Conservation (phyloP, 768 basidiomycete genomes). For the Pleurotus salmoneostramineus region DNA sequence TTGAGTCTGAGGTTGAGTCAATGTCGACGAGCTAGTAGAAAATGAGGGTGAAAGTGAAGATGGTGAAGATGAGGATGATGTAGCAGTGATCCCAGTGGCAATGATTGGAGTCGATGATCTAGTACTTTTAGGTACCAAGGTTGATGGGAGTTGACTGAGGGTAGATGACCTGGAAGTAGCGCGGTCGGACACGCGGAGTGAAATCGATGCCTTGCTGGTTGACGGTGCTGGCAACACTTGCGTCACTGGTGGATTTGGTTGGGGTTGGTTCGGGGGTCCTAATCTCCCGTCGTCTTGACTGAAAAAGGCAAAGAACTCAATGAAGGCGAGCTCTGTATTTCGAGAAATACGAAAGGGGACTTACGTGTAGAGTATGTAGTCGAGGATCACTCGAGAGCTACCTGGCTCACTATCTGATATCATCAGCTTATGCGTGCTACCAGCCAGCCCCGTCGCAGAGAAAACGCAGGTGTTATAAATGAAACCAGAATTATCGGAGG, state of each 20-base stretch:
- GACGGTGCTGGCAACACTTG: background rate
- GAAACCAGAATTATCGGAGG: constrained; percentile 14
- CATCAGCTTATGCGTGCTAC: constrained; percentile 21
- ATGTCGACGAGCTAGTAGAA: no score
- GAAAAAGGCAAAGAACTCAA: background rate
- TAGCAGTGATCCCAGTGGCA: no score
- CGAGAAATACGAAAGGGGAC: background rate
- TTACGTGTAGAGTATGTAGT: constrained; percentile 24
- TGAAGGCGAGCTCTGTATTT: background rate
- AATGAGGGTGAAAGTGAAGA: no score
- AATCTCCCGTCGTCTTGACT: background rate
- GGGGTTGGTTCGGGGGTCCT: background rate
- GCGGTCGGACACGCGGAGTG: no score
- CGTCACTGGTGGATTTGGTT: background rate
- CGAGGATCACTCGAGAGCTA: constrained; percentile 21
- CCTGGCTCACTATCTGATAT: constrained; percentile 17
- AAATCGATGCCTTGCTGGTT: background rate
- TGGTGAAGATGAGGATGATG: no score
- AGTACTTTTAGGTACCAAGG: no score
- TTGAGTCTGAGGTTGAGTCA: no score
- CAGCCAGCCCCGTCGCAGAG: constrained; percentile 16
- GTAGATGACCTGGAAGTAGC: no score
- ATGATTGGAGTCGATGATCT: no score
- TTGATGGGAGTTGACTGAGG: no score
- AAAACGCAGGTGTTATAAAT: constrained; percentile 28